Conservation (phyloP, 2,329 filamentous ascomycete species). For the Rhinocladiella similis region DNA sequence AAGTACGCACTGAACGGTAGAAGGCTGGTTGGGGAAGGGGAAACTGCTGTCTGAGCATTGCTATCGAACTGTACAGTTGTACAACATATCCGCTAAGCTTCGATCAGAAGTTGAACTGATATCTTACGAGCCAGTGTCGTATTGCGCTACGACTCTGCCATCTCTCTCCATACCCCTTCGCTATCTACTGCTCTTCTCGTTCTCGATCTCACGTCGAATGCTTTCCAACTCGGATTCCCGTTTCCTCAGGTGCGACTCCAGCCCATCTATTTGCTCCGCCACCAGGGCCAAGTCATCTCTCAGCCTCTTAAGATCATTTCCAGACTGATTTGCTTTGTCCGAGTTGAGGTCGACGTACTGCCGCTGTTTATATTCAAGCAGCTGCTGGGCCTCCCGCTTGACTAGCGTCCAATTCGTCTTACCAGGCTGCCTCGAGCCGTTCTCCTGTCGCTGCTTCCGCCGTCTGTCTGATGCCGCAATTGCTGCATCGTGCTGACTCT, state of each 20-base stretch:
- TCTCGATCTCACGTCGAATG: slow-evolving; percentile 79
- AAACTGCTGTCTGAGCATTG: slow-evolving; percentile 5
- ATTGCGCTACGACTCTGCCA: not conserved
- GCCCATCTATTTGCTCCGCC: slow-evolving; percentile 88
- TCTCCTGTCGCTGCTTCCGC: slow-evolving; percentile 40
- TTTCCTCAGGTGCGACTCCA: slow-evolving; percentile 78
- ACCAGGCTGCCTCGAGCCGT: slow-evolving; percentile 33
- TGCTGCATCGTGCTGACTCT: slow-evolving; percentile 81
- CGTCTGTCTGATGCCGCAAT: slow-evolving; percentile 70
- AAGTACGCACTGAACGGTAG: slow-evolving; percentile 30
- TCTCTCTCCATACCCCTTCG: not conserved
- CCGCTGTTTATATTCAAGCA: slow-evolving; percentile 91
- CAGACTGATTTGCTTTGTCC: slow-evolving; percentile 64
- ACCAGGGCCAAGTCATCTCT: slow-evolving; percentile 85
- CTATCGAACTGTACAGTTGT: slow-evolving; percentile 20
- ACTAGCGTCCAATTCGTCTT: slow-evolving; percentile 77
- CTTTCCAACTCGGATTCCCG: slow-evolving; percentile 75
- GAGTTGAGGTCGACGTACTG: slow-evolving; percentile 68
- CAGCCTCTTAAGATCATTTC: slow-evolving; percentile 73
- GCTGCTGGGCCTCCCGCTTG: slow-evolving; percentile 88
- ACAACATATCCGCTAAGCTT: slow-evolving; percentile 20
- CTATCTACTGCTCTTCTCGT: slow-evolving; percentile 66
- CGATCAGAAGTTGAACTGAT: slow-evolving; percentile 7
- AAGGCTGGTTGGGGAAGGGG: slow-evolving; percentile 4
- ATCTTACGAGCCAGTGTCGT: not conserved